Conservation (phyloP, 2,329 filamentous ascomycete species). For the Gyromitra esculenta region DNA sequence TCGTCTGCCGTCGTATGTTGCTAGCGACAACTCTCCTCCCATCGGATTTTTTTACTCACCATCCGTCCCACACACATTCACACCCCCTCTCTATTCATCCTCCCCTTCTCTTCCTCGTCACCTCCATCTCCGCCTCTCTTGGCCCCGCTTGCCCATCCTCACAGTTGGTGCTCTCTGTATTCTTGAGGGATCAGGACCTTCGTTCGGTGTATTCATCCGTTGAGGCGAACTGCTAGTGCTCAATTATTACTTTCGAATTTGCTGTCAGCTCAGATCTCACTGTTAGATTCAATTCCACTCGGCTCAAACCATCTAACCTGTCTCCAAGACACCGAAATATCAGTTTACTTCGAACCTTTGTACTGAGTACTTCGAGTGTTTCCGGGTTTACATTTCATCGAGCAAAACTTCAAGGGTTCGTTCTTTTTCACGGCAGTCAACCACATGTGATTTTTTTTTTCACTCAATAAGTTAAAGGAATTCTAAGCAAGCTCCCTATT, state of each 20-base stretch:
- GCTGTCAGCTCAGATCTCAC: conserved; percentile 31
- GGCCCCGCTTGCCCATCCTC: conserved; percentile 37
- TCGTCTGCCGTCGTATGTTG: conserved; percentile 35
- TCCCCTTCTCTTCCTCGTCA: conserved; percentile 29
- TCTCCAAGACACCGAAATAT: conserved; percentile 20
- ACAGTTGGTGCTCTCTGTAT: conserved; percentile 14
- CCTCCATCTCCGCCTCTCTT: conserved; percentile 23
- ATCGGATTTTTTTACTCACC: conserved; percentile 45
- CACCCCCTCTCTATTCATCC: conserved; percentile 32
- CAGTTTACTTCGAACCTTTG: conserved; percentile 35
- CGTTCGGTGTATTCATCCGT: conserved; percentile 27
- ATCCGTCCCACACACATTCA: conserved; percentile 47
- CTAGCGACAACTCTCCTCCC: conserved; percentile 43
- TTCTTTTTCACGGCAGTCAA: conserved; percentile 35
- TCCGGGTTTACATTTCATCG: conserved; percentile 38
- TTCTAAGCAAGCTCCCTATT: conserved; percentile 22
- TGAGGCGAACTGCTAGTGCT: conserved; percentile 29
- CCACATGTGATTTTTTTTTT: conserved; percentile 32
- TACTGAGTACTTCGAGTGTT: conserved; percentile 47
- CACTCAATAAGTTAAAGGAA: conserved; percentile 44
- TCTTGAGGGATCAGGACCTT: conserved; percentile 16
- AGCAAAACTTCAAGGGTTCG: conserved; percentile 22
- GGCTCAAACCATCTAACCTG: conserved; percentile 25
- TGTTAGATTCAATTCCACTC: conserved; percentile 23
- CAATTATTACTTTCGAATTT: conserved; percentile 28